Evolutionary conservation across 371 early-diverging fungal genomes (phyloP).

Genomic region (Mucor circinelloides): DNA sequence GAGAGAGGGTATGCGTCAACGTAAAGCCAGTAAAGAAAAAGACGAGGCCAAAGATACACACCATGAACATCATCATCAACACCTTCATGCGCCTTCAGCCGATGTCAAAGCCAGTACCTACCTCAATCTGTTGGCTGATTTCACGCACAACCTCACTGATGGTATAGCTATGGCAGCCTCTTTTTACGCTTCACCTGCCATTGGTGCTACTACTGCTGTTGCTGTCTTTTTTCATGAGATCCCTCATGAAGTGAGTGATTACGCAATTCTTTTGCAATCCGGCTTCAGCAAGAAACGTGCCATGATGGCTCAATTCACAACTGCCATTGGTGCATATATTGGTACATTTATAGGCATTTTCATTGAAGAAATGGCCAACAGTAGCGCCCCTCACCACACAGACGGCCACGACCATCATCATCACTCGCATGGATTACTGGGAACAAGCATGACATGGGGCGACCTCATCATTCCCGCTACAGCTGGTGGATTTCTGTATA

Average conservation of each 20-base stretch:
- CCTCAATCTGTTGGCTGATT: conserved; percentile 85
- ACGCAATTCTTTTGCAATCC: conserved; percentile 85
- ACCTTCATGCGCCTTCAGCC: neutral
- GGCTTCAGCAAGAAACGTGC: conserved; percentile 79
- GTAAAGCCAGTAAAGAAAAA: neutral
- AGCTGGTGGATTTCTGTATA: conserved; percentile 90
- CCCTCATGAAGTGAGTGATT: conserved; percentile 92
- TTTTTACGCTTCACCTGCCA: conserved; percentile 80
- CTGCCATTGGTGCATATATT: conserved; percentile 80
- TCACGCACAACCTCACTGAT: conserved; percentile 91
- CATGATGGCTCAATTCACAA: conserved; percentile 83
- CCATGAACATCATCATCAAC: neutral
- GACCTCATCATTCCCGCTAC: conserved; percentile 86
- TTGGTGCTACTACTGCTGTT: conserved; percentile 85
- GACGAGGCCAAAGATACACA: neutral
- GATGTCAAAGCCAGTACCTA: conserved; percentile 77
- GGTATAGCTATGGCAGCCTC: conserved; percentile 92
- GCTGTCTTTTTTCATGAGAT: conserved; percentile 95
- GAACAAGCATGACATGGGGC: conserved; percentile 47
- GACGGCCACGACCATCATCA: conserved; percentile 8
- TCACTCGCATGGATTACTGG: conserved; percentile 45
- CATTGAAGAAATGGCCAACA: conserved; percentile 62
- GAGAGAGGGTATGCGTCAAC: neutral
- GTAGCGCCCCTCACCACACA: neutral
- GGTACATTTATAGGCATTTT: conserved; percentile 82